phyloP scores from a whole-genome alignment of 768 basidiomycete species.

The Favolaschia claudopus region DNA sequence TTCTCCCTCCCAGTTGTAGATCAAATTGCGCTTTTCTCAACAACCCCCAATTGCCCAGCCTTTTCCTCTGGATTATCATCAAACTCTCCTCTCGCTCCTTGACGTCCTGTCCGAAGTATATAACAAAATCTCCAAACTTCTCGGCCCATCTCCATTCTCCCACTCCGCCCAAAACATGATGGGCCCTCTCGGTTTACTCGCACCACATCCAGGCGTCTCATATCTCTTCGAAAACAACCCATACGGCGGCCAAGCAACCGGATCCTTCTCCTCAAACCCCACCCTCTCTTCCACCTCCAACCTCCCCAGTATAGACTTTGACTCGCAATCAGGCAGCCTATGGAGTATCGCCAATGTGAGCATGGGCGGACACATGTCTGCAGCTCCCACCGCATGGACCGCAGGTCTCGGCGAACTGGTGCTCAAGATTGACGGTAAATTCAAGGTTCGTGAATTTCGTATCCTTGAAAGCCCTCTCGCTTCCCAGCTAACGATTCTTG shows the following conservation, averaged over 20 bases:
- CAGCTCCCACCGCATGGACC: conserved; percentile 67
- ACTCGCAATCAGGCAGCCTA: conserved; percentile 58
- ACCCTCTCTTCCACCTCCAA: conserved; percentile 30
- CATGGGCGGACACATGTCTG: conserved; percentile 28
- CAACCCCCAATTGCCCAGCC: conserved; percentile 55
- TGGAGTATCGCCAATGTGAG: conserved; percentile 76
- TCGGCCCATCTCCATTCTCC: conserved; percentile 83
- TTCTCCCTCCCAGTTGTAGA: conserved; percentile 16
- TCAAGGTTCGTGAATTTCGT: conserved; percentile 66
- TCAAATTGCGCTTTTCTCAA: background rate
- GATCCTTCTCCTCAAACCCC: conserved; percentile 38
- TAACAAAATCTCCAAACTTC: conserved; percentile 82
- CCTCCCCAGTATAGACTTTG: conserved; percentile 16
- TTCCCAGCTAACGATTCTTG: background rate
- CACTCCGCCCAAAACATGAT: conserved; percentile 72
- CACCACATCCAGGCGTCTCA: conserved; percentile 84
- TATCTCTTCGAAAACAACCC: conserved; percentile 75
- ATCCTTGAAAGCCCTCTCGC: background rate
- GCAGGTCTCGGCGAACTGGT: conserved; percentile 73
- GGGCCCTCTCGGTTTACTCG: conserved; percentile 77
- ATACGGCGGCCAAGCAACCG: conserved; percentile 40
- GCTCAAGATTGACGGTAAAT: conserved; percentile 80
- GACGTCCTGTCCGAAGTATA: conserved; percentile 92
- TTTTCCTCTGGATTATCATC: conserved; percentile 89
- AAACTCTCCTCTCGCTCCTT: conserved; percentile 86